These are phyloP conservation scores for Aspergillus fijiensis DNA, from an alignment of 2,329 filamentous ascomycete genomes.

Conservation along the genomic window DNA sequence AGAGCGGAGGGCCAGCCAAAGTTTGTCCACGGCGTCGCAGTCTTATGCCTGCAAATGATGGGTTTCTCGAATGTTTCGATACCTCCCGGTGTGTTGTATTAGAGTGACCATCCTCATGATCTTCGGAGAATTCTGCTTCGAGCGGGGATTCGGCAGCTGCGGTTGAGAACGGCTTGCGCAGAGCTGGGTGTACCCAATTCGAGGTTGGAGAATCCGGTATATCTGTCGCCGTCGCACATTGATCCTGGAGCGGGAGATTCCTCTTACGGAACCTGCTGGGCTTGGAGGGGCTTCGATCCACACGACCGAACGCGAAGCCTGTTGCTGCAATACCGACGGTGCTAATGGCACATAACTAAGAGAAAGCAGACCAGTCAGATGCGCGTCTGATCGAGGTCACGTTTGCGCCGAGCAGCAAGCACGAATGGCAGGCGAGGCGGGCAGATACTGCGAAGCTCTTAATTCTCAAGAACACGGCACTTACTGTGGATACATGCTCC, in stretches of 20 bases:
- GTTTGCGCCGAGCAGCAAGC: neutral
- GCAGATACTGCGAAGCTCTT: neutral
- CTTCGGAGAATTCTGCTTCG: slow-evolving; percentile 9
- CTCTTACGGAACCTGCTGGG: slow-evolving; percentile 29
- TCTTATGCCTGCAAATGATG: slow-evolving; percentile 31
- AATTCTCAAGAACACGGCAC: slow-evolving; percentile 10
- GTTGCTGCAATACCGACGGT: slow-evolving; percentile 61
- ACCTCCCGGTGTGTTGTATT: slow-evolving; percentile 15
- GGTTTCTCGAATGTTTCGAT: slow-evolving; percentile 24
- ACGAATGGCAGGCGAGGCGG: neutral
- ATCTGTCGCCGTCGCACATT: slow-evolving; percentile 18
- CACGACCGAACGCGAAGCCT: slow-evolving; percentile 58
- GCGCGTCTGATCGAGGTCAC: neutral
- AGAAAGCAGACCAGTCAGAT: neutral
- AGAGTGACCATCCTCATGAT: slow-evolving; percentile 16
- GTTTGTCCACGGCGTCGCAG: slow-evolving; percentile 40
- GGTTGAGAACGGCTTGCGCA: slow-evolving; percentile 19
- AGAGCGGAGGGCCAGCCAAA: slow-evolving; percentile 32
- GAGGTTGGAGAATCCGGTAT: slow-evolving; percentile 13
- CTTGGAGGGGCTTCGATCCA: slow-evolving; percentile 41
- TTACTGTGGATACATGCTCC: slow-evolving; percentile 46
- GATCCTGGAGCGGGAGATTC: slow-evolving; percentile 23
- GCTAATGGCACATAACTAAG: slow-evolving; percentile 62
- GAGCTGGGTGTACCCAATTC: slow-evolving; percentile 14
- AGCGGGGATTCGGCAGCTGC: slow-evolving; percentile 17